Percentiles rank a stretch among this genome's conserved stretches.
Conservation (phyloP, 805 yeast genomes). For the Saccharomycopsis sp. region DNA sequence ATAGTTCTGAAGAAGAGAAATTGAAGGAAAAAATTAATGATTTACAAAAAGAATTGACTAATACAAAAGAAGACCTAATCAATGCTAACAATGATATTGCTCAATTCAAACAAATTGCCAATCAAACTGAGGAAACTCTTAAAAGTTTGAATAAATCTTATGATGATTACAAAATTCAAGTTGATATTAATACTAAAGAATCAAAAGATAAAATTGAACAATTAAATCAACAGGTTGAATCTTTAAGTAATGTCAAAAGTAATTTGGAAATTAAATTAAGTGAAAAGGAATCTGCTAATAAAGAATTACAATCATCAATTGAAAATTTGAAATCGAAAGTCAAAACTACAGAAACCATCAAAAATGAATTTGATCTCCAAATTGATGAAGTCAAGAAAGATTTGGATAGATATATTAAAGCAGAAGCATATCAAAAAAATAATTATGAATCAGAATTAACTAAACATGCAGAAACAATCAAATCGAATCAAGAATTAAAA, state of each 20-base stretch:
- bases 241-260: not conserved
- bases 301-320: conserved; percentile 19
- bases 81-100: conserved; percentile 45
- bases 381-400: conserved; percentile 26
- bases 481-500: conserved; percentile 31
- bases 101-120: conserved; percentile 54
- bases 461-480: conserved; percentile 42
- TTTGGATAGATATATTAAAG: conserved; percentile 33
- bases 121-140: conserved; percentile 58
- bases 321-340: conserved; percentile 24
- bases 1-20: conserved; percentile 7
- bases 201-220: not conserved
- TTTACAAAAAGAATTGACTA: conserved; percentile 24
- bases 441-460: conserved; percentile 47
- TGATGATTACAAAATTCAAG: conserved; percentile 31
- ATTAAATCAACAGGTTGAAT: conserved; percentile 12
- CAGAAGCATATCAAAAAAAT: conserved; percentile 29
- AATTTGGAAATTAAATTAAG: conserved; percentile 3
- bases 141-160: conserved; percentile 42
- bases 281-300: conserved; percentile 1
- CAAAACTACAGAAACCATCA: conserved; percentile 20
- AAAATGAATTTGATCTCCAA: conserved; percentile 25
- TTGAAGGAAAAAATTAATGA: conserved; percentile 8
- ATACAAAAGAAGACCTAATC: conserved; percentile 43
- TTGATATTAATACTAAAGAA: conserved; percentile 9